Base-by-base conservation (phyloP, 257 asterid genomes). In the Solanum bulbocastanum region DNA sequence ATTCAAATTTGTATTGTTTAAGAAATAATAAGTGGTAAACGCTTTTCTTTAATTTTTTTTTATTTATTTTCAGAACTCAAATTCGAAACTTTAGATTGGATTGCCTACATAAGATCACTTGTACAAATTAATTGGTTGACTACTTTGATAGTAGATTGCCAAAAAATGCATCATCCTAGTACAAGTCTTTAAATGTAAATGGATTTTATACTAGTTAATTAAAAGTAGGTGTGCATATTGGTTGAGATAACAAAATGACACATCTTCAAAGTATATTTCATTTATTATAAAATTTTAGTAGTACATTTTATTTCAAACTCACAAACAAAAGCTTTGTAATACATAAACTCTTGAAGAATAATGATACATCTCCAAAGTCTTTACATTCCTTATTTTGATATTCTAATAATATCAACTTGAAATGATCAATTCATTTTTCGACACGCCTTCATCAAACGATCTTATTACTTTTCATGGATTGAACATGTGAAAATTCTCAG, bases 41-140 rank as follows among this genome's bases (percentile, higher is more conserved):
- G 1, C n/a, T 56, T 56, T 6, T 1, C 3, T 1, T 0, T 0
- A 52, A 0, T 2, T 0, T 0, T 2, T 16, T 18, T 56, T 56
- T 0, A 0, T n/a, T n/a, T n/a, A 62, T 10, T n/a, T 10, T 4
- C 8, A 62, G 1, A n/a, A 62, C 0, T 62, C 4, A 62, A 62
- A 62, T 10, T 62, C 15, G 1, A 62, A 62, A 9, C 3, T 4
- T 62, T 0, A 60, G 10, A 8, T n/a, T n/a, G n/a, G n/a, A 62
- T 62, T 11, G 32, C 15, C 2, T 62, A 4, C 68, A 60, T 60
- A 60, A 60, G 14, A 62, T 62, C 30, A 62, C 30, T 23, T 62
- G 14, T 23, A 23, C 7, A 62, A 62, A 9, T 9, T 62, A n/a
- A 13, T 68, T 32, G 30, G 16, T 73, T 18, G 40, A 71, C 3